A percentile compares a stretch with the other conserved stretches of the same genome.
phyloP scores from a whole-genome alignment of 768 basidiomycete genomes.

The Gloeopeniophorella convolvens region DNA sequence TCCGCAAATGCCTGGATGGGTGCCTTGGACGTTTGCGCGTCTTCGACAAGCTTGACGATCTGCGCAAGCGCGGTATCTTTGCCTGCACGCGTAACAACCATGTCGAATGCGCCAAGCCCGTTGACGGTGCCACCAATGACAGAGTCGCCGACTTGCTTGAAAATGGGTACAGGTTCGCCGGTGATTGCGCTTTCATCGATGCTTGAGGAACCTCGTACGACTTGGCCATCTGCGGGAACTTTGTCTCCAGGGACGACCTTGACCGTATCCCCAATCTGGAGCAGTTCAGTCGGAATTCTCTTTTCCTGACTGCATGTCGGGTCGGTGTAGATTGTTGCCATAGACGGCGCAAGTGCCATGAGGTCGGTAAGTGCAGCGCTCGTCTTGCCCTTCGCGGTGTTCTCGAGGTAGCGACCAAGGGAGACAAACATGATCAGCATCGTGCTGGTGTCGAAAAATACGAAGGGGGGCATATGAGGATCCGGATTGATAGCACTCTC shows the following conservation, averaged over 20 bases:
- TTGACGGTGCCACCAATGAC: conserved; percentile 98
- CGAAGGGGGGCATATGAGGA: conserved; percentile 67
- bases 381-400: conserved; percentile 94
- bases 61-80: conserved; percentile 95
- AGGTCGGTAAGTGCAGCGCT: conserved; percentile 94
- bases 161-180: conserved; percentile 84
- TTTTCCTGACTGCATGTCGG: conserved; percentile 79
- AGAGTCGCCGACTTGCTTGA: conserved; percentile 74
- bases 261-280: conserved; percentile 89
- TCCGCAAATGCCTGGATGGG: conserved; percentile 98
- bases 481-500: conserved; percentile 57
- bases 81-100: conserved; percentile 91
- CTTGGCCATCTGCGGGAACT: conserved; percentile 91
- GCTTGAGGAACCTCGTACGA: conserved; percentile 77
- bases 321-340: conserved; percentile 94
- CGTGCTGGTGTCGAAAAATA: conserved; percentile 98
- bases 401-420: conserved; percentile 91
- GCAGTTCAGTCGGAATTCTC: conserved; percentile 87
- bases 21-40: conserved; percentile 96
- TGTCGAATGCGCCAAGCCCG: conserved; percentile 94
- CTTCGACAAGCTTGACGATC: conserved; percentile 94
- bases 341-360: conserved; percentile 91
- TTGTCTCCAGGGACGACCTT: conserved; percentile 97
- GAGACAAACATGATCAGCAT: conserved; percentile 98
- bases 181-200: conserved; percentile 97